Evolutionary conservation across 352 stramenopile genomes (phyloP).

Genomic region (Pythium oligandrum): DNA sequence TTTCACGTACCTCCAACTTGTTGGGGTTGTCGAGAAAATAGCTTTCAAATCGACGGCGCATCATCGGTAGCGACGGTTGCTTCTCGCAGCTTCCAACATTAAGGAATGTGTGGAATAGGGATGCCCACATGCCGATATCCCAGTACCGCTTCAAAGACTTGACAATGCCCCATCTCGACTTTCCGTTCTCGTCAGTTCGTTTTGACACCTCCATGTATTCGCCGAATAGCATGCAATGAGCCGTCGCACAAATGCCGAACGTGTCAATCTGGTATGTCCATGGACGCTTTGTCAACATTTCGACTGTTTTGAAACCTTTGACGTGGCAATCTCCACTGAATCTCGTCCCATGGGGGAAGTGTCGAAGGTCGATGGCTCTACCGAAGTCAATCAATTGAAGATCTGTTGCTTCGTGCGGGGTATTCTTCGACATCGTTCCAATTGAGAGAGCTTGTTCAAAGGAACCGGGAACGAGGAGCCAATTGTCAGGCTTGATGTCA

Average conservation of each 20-base stretch:
- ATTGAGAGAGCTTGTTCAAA: slow-evolving; percentile 2
- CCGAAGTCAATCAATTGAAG: slow-evolving; percentile 84
- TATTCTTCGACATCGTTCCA: background rate
- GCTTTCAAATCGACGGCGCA: slow-evolving; percentile 44
- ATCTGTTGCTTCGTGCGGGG: slow-evolving; percentile 29
- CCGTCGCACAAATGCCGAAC: slow-evolving; percentile 71
- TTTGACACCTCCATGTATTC: slow-evolving; percentile 76
- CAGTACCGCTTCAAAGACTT: slow-evolving; percentile 79
- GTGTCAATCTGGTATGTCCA: slow-evolving; percentile 86
- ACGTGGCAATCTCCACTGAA: slow-evolving; percentile 79
- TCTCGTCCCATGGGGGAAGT: slow-evolving; percentile 45
- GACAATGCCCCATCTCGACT: slow-evolving; percentile 34
- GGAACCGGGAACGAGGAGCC: slow-evolving; percentile 47
- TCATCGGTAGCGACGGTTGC: slow-evolving; percentile 48
- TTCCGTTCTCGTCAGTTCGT: slow-evolving; percentile 19
- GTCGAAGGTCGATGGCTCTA: slow-evolving; percentile 64
- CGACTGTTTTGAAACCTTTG: slow-evolving; percentile 80
- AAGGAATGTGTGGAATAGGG: slow-evolving; percentile 63
- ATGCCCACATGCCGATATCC: slow-evolving; percentile 65
- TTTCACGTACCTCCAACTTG: no score
- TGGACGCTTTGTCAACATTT: slow-evolving; percentile 70
- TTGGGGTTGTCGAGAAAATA: slow-evolving; percentile 39
- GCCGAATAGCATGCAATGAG: slow-evolving; percentile 82
- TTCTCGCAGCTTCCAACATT: slow-evolving; percentile 65
- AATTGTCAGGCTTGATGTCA: slow-evolving; percentile 88